Evolutionary conservation across 2,329 filamentous ascomycete species (phyloP).

Genomic region (Fusarium irregulare): DNA sequence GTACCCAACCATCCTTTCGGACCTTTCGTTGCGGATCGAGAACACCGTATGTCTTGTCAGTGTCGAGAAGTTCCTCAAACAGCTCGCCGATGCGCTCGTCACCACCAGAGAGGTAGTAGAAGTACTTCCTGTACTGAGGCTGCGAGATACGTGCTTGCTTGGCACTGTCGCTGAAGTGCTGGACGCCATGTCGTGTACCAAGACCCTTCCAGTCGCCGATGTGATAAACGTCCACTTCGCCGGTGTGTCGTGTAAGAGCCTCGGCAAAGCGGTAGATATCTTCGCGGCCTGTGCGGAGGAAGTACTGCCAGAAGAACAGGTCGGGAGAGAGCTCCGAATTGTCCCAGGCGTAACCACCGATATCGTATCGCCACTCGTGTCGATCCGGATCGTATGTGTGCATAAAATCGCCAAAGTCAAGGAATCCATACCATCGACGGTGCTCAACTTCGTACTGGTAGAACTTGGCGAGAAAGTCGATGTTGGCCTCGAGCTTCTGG

Average conservation of each 20-base stretch:
- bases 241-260: conserved; percentile 67
- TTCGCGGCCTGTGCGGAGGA: conserved; percentile 67
- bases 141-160: conserved; percentile 71
- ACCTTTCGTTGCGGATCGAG: conserved; percentile 71
- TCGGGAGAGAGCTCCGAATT: conserved; percentile 73
- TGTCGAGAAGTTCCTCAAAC: conserved; percentile 62
- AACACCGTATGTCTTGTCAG: conserved; percentile 62
- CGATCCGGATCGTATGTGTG: conserved; percentile 70
- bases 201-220: conserved; percentile 67
- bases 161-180: conserved; percentile 69
- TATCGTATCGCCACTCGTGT: conserved; percentile 71
- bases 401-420: conserved; percentile 71
- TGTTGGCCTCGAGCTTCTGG: conserved; percentile 60
- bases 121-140: conserved; percentile 65
- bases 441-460: conserved; percentile 67
- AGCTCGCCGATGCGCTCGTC: conserved; percentile 69
- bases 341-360: conserved; percentile 74
- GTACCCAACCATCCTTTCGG: conserved; percentile 62
- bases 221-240: conserved; percentile 73
- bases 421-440: conserved; percentile 72
- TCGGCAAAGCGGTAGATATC: conserved; percentile 70
- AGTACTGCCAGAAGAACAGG: conserved; percentile 72
- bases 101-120: conserved; percentile 68
- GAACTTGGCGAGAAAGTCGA: conserved; percentile 67
- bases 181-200: conserved; percentile 71